Evolutionary conservation across 2,329 filamentous ascomycete genomes (phyloP), one percentile per base, ranked within the genome.

Genomic region (Hysterium pulicare): DNA sequence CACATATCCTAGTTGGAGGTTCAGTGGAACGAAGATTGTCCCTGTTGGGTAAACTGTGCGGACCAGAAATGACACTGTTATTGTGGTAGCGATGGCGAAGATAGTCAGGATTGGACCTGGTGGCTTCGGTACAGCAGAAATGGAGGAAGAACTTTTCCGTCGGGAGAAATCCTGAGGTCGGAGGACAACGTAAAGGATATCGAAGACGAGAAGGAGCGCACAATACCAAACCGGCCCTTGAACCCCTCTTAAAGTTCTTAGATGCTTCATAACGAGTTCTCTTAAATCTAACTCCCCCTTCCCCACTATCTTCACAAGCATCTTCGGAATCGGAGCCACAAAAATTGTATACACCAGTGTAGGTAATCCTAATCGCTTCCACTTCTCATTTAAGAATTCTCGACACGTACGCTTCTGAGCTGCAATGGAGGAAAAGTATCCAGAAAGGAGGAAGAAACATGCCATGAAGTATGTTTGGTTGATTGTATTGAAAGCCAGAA

Each of bases 381-480:
- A 40, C 26, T 55, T 57, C 13, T 49, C 50, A 8, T 26, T 20
- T 15, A 49, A 13, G 23, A 50, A 53, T 2, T 17, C 26, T 2
- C 17, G 4, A 2, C 41, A 26, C 1, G 16, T 39, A 15, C 39
- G 37, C 33, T 35, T 50, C 5, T 15, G 22, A 9, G 44, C 48
- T 0, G 50, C 40, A 1, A 49, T 20, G 2, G 50, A 42, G 17
- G 42, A 48, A 32, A 55, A 55, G 45, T 51, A 54, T 4, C 50
- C 52, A 3, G 52, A 54, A 10, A 57, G 33, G 7, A 56, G 46
- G 39, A 55, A 56, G 33, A 55, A 57, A 3, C 37, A 16, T 3
- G 43, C 53, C 53, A 56, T 57, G 46, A 55, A 55, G 40, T 48
- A 57, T 11, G 46, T 50, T 13, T 55, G 53, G 36, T 53, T 53